Conservation (phyloP, 1,284 basidiomycete genomes). For the Gomphus sp. region DNA sequence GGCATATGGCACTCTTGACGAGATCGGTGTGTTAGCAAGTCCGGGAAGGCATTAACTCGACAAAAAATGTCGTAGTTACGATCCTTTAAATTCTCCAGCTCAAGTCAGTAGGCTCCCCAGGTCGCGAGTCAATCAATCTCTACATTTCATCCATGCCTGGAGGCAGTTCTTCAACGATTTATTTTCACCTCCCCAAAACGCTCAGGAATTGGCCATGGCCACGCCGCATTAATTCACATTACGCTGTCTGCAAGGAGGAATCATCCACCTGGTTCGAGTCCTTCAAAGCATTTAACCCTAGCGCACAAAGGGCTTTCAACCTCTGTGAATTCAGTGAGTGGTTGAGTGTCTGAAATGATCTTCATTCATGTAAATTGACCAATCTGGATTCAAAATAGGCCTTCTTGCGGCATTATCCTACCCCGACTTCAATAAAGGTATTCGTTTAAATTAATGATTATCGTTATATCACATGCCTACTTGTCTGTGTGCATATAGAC, state of each 20-base stretch:
- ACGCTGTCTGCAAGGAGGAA: constrained; percentile 22
- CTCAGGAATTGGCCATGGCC: constrained; percentile 29
- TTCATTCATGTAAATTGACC: not conserved
- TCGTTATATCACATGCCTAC: too few species aligned
- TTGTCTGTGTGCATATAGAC: constrained; percentile 12
- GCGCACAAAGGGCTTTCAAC: constrained; percentile 27
- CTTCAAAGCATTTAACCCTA: constrained; percentile 24
- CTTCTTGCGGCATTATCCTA: constrained; percentile 21
- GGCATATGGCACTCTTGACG: too few species aligned
- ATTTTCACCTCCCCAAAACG: constrained; percentile 17
- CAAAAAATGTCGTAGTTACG: too few species aligned
- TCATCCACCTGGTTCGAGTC: constrained; percentile 25
- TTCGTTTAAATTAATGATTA: not conserved
- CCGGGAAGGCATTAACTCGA: too few species aligned
- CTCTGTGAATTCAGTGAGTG: constrained; percentile 27
- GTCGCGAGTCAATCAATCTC: too few species aligned
- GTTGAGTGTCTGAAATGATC: too few species aligned
- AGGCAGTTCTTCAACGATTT: not conserved
- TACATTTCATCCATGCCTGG: too few species aligned
- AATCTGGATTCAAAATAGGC: constrained; percentile 11
- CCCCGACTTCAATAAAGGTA: constrained; percentile 16
- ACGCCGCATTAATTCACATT: constrained; percentile 24
- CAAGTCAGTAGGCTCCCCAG: too few species aligned
- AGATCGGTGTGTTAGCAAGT: too few species aligned
- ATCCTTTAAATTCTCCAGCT: too few species aligned